Evolutionary conservation across 2,329 filamentous ascomycete species (phyloP).

Genomic region (Hypomyces rosellus): DNA sequence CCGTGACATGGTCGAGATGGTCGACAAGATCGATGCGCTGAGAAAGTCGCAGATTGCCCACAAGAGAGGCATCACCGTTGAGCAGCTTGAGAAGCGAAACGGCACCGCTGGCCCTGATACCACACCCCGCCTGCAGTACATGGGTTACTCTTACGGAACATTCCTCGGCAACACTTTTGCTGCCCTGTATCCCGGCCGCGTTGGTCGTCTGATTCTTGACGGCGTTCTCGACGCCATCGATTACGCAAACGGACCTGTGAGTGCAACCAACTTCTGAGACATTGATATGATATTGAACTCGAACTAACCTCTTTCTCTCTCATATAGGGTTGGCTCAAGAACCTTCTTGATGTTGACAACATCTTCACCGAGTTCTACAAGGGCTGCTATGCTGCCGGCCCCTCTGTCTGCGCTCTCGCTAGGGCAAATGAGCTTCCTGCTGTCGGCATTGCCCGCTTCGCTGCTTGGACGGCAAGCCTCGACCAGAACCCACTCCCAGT

Average conservation of each 20-base stretch:
- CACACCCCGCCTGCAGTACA: slow-evolving; percentile 33
- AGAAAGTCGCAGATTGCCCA: slow-evolving; percentile 10
- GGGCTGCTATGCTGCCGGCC: slow-evolving; percentile 27
- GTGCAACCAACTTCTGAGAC: slow-evolving; percentile 5
- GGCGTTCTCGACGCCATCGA: slow-evolving; percentile 32
- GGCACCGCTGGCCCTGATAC: background rate
- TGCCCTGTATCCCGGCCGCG: slow-evolving; percentile 28
- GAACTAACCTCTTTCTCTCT: background rate
- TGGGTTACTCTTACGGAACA: slow-evolving; percentile 44
- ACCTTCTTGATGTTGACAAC: slow-evolving; percentile 31
- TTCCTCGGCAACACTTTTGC: slow-evolving; percentile 29
- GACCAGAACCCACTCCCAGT: background rate
- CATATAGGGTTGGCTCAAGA: slow-evolving; percentile 26
- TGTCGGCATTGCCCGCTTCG: background rate
- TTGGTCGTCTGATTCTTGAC: slow-evolving; percentile 37
- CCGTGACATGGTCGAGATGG: slow-evolving; percentile 34
- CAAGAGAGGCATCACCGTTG: background rate
- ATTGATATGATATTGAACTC: too few species aligned
- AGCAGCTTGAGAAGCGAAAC: background rate
- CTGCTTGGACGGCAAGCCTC: background rate
- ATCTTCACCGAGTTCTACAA: slow-evolving; percentile 27
- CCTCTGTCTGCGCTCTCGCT: slow-evolving; percentile 22
- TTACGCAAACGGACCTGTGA: slow-evolving; percentile 23
- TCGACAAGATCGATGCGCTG: slow-evolving; percentile 27
- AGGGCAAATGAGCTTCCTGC: background rate